Conservation (phyloP, 108 stramenopile species). For the Cyclotella baltica region DNA sequence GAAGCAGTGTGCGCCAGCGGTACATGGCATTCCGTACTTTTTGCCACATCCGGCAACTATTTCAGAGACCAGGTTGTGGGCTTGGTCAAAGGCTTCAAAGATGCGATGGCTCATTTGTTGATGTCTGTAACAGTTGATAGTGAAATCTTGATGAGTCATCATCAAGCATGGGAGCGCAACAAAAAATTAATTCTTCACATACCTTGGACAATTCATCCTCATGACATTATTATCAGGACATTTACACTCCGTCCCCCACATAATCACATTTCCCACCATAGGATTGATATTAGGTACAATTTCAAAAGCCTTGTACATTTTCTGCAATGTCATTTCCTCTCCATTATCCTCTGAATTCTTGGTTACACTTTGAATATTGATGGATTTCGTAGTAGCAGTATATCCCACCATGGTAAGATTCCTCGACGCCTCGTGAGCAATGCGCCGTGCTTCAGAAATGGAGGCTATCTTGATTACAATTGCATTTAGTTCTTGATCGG, state of each 20-base stretch:
- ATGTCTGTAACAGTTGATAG: conserved; percentile 58
- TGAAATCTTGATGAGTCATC: conserved; percentile 1
- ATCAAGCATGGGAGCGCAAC: background rate
- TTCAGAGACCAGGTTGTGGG: conserved; percentile 60
- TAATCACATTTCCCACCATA: conserved; percentile 67
- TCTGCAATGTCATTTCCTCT: conserved; percentile 30
- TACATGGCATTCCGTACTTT: conserved; percentile 64
- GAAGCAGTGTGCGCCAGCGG: conserved; percentile 61
- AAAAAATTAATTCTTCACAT: conserved; percentile 30
- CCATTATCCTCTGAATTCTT: conserved; percentile 34
- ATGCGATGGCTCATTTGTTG: conserved; percentile 78
- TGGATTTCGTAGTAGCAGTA: conserved; percentile 73
- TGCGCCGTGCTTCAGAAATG: conserved; percentile 62
- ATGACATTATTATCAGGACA: conserved; percentile 89
- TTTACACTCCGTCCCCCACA: conserved; percentile 75
- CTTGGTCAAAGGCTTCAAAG: conserved; percentile 75
- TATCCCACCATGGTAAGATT: conserved; percentile 92
- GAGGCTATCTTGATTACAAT: conserved; percentile 80
- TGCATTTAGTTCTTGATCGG: conserved; percentile 66
- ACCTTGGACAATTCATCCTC: conserved; percentile 79
- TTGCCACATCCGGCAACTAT: conserved; percentile 66
- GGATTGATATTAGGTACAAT: conserved; percentile 40
- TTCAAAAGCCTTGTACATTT: conserved; percentile 29
- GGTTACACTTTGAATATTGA: conserved; percentile 54
- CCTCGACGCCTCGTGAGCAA: conserved; percentile 80